A percentile compares a stretch with the other conserved stretches of the same genome.
These are phyloP conservation scores for Sclerotinia nivalis DNA, from an alignment of 2,329 filamentous ascomycete species.

Conservation along the genomic window DNA sequence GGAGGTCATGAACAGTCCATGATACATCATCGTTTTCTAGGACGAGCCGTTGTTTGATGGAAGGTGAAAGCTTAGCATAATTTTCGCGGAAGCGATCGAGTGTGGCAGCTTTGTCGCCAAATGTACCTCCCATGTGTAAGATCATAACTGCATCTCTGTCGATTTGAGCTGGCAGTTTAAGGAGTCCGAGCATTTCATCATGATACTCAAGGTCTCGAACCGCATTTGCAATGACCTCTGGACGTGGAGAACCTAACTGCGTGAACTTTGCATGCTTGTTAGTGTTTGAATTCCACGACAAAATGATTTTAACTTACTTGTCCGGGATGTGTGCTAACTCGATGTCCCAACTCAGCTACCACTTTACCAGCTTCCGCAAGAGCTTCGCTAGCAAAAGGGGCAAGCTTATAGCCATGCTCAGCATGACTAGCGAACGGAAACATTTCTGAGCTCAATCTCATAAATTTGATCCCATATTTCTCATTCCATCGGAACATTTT, in stretches of 20 bases:
- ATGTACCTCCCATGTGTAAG: conserved; percentile 87
- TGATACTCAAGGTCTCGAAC: conserved; percentile 86
- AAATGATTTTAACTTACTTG: conserved; percentile 46
- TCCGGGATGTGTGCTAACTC: conserved; percentile 87
- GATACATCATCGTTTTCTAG: conserved; percentile 93
- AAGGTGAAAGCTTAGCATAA: conserved; percentile 58
- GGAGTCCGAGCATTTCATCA: conserved; percentile 75
- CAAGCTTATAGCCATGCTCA: conserved; percentile 82
- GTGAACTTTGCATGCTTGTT: conserved; percentile 59
- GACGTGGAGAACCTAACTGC: conserved; percentile 80
- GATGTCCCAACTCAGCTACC: conserved; percentile 75
- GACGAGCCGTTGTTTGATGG: conserved; percentile 78
- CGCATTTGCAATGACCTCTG: conserved; percentile 73
- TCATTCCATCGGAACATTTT: conserved; percentile 94
- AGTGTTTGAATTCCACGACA: not conserved
- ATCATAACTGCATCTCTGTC: conserved; percentile 92
- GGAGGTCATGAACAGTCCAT: conserved; percentile 87
- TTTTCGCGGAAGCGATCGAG: conserved; percentile 57
- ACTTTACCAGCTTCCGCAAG: conserved; percentile 76
- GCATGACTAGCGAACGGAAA: conserved; percentile 92
- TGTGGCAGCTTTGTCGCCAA: conserved; percentile 66
- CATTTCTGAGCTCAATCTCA: conserved; percentile 93
- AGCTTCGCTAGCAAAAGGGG: conserved; percentile 76
- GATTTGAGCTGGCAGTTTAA: conserved; percentile 74
- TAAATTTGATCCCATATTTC: conserved; percentile 85